Conservation (phyloP, 2,329 filamentous ascomycete species). For the Daldinia eschscholtzii region DNA sequence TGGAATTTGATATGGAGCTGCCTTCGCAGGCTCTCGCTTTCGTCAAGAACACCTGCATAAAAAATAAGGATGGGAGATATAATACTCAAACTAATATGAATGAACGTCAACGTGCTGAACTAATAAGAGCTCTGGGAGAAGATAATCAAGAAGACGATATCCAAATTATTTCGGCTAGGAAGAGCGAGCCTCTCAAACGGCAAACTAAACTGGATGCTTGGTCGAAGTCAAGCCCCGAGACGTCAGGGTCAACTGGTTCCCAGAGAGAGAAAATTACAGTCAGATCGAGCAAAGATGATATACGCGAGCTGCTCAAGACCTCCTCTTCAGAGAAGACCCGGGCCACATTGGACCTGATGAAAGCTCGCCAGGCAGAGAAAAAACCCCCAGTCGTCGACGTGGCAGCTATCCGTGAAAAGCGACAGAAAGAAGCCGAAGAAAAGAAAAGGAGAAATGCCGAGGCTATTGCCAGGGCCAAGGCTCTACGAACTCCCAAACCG, state of each 20-base stretch:
- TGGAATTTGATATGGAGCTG: conserved; percentile 80
- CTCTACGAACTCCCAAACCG: conserved; percentile 63
- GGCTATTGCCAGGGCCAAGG: conserved; percentile 77
- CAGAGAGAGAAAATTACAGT: conserved; percentile 40
- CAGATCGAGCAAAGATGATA: conserved; percentile 61
- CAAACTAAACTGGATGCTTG: conserved; percentile 73
- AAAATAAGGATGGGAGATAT: conserved; percentile 67
- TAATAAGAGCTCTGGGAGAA: conserved; percentile 73
- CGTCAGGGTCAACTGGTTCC: conserved; percentile 43
- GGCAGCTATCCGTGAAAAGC: conserved; percentile 76
- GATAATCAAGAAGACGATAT: conserved; percentile 66
- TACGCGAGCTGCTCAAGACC: conserved; percentile 60
- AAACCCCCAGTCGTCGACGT: conserved; percentile 57
- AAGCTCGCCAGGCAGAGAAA: conserved; percentile 53
- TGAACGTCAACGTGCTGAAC: conserved; percentile 85
- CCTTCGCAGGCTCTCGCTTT: conserved; percentile 69
- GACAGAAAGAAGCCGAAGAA: conserved; percentile 80
- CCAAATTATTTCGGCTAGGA: conserved; percentile 60
- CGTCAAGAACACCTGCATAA: conserved; percentile 76
- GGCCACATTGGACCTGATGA: conserved; percentile 62
- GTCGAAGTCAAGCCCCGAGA: conserved; percentile 65
- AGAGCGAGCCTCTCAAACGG: conserved; percentile 60
- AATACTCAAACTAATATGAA: conserved; percentile 82
- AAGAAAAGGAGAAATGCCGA: conserved; percentile 79
- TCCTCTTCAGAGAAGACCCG: conserved; percentile 60